Evolutionary conservation across 129 eudicot species (phyloP).

Genomic region (Chrysanthemum lavandulifolium): DNA sequence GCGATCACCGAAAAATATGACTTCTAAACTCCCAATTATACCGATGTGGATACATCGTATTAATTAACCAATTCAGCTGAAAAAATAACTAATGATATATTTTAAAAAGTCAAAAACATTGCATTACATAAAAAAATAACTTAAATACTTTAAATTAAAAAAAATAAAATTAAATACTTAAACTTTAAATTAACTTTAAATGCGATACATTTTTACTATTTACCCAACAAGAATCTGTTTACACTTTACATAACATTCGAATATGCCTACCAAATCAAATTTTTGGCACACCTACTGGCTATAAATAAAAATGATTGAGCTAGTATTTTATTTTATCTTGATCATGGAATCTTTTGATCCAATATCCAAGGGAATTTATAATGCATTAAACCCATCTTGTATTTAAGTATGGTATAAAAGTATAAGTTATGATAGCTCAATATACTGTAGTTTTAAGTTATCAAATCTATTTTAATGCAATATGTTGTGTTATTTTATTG

Average conservation of each 20-base stretch:
- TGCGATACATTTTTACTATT: no score
- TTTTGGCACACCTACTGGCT: constrained; percentile 8
- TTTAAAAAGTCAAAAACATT: no score
- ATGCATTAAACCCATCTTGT: constrained; percentile 16
- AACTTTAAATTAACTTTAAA: no score
- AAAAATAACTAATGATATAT: no score
- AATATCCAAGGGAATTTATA: constrained; percentile 28
- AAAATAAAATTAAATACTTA: no score
- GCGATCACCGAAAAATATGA: no score
- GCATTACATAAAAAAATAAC: no score
- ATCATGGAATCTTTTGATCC: constrained; percentile 36
- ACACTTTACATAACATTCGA: neutral
- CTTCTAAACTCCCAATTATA: no score
- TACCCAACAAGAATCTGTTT: no score
- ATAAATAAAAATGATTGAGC: neutral
- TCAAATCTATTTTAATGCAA: neutral
- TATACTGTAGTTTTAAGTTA: constrained; percentile 11
- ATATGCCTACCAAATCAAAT: constrained; percentile 3
- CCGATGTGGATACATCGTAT: no score
- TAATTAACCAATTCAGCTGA: no score
- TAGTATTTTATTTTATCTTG: constrained; percentile 24
- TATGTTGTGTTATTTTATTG: neutral
- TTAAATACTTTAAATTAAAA: no score
- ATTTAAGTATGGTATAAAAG: constrained; percentile 3
- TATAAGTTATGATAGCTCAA: constrained; percentile 3